These are phyloP conservation scores for Thuidium tamariscinum DNA, from an alignment of 225 moss, liverwort and hornwort genomes.

Conservation along the genomic window DNA sequence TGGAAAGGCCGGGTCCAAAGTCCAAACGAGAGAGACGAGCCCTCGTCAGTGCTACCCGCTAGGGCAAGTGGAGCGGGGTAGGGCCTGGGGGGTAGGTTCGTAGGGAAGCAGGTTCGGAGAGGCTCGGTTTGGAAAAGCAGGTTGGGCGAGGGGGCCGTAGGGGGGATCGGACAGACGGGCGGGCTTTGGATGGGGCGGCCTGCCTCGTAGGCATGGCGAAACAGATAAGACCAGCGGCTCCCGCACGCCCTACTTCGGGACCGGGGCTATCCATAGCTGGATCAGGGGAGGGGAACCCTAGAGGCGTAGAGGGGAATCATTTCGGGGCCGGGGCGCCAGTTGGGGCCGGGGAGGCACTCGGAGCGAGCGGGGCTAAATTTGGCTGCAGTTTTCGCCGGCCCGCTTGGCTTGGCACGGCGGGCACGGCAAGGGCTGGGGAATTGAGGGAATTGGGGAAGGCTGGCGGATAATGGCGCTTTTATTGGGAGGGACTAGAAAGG, in stretches of 20 bases:
- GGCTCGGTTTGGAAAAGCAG: background rate
- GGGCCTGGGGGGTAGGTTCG: background rate
- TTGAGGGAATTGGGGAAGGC: background rate
- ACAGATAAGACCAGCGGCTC: constrained; percentile 27
- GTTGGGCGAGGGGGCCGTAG: background rate
- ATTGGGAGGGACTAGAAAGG: background rate
- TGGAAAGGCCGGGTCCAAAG: background rate
- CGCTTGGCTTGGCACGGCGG: background rate
- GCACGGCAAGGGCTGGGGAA: too few relatives aligned
- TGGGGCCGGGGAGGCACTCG: background rate
- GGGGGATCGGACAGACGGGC: constrained; percentile 8
- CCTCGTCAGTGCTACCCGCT: background rate
- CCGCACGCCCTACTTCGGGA: background rate
- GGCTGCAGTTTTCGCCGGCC: background rate
- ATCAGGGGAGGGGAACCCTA: background rate
- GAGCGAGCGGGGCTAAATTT: background rate
- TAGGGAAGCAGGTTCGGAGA: background rate
- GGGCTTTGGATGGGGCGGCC: constrained; percentile 30
- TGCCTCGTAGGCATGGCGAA: constrained; percentile 43
- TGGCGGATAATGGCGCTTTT: background rate
- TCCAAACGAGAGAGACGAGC: background rate
- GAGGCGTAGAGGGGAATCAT: background rate
- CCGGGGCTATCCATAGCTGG: background rate
- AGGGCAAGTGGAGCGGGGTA: background rate
- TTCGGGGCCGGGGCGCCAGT: background rate